Base-by-base conservation (phyloP, 306 rosid genomes). In the Cercis canadensis region DNA sequence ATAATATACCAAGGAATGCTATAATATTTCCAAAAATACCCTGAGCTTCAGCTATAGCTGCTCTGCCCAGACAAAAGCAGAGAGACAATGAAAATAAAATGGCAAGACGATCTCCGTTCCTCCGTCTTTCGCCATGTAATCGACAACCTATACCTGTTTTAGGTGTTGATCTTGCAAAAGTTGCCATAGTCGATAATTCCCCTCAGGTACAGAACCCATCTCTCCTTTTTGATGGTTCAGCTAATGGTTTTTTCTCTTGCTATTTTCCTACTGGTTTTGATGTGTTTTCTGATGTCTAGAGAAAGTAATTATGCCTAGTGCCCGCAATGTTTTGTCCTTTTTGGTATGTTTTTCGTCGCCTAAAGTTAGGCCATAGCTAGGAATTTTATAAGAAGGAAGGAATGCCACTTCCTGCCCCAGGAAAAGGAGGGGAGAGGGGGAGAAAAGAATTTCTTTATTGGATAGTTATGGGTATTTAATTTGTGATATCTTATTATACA, bases 151-250 rank as follows among this genome's bases (percentile, higher is more conserved):
- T 94, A 86, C 87, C 96, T 51, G 84, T 94, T 41, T 83, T 94
- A 84, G 97, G 92, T 74, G 77, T 87, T 73, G 97, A 94, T 82
- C 89, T 91, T 57, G 91, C 95, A 67, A 94, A 89, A 75, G 91
- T 94, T 74, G 97, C 80, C 69, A 94, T 94, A 76, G 70, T 94
- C 78, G 99, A 94, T 79, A 94, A 94, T 83, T 86, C 96, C 73
- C 99, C 99, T 72, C 97, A 94, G 99, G 97, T 94, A 87, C 31
- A 62, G 43, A 52, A 70, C 46, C 64, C 58, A 17, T 19, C 62
- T 3, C 49, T 61, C 75, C 52, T 11, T 49, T 62, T 70, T 58
- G 66, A 36, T 73, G 47, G 61, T 57, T 67, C 65, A 21, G 46
- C 32, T 33, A 31, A 24, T 40, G 36, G 74, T 15, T 62, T 49